Evolutionary conservation across 1,284 basidiomycete genomes (phyloP).

Genomic region (Fomes fomentarius): DNA sequence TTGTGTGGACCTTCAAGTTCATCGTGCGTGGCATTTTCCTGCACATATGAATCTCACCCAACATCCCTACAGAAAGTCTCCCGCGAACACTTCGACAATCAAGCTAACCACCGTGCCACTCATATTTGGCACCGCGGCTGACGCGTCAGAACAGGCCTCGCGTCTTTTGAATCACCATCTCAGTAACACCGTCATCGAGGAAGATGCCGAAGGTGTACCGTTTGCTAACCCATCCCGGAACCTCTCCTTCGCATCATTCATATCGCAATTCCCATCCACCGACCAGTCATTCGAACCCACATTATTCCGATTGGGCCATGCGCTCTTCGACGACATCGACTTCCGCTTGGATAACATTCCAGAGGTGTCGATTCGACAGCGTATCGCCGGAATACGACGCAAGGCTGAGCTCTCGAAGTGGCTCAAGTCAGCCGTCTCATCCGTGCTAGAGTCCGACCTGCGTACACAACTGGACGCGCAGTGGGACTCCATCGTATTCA

Average conservation of each 20-base stretch:
- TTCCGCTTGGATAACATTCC: slow-evolving; percentile 61
- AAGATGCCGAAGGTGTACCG: slow-evolving; percentile 57
- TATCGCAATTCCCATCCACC: slow-evolving; percentile 70
- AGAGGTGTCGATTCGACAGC: slow-evolving; percentile 61
- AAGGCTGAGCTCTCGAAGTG: slow-evolving; percentile 86
- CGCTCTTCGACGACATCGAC: slow-evolving; percentile 86
- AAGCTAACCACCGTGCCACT: slow-evolving; percentile 51
- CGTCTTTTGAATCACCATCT: slow-evolving; percentile 84
- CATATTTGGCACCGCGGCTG: slow-evolving; percentile 38
- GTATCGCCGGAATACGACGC: slow-evolving; percentile 68
- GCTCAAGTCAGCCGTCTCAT: slow-evolving; percentile 79
- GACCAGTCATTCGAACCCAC: slow-evolving; percentile 80
- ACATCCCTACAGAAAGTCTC: slow-evolving; percentile 41
- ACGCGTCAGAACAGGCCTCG: slow-evolving; percentile 51
- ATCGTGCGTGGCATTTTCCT: slow-evolving; percentile 43
- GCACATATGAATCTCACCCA: background rate
- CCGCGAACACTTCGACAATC: slow-evolving; percentile 62
- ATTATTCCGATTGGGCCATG: slow-evolving; percentile 88
- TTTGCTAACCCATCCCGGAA: slow-evolving; percentile 55
- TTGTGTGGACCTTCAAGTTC: slow-evolving; percentile 60
- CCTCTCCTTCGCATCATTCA: slow-evolving; percentile 83
- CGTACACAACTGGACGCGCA: slow-evolving; percentile 50
- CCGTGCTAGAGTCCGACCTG: slow-evolving; percentile 78
- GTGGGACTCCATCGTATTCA: slow-evolving; percentile 66
- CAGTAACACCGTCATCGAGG: slow-evolving; percentile 69